These are phyloP conservation scores for Yarrowia osloensis DNA, from an alignment of 805 yeast species.

Conservation along the genomic window DNA sequence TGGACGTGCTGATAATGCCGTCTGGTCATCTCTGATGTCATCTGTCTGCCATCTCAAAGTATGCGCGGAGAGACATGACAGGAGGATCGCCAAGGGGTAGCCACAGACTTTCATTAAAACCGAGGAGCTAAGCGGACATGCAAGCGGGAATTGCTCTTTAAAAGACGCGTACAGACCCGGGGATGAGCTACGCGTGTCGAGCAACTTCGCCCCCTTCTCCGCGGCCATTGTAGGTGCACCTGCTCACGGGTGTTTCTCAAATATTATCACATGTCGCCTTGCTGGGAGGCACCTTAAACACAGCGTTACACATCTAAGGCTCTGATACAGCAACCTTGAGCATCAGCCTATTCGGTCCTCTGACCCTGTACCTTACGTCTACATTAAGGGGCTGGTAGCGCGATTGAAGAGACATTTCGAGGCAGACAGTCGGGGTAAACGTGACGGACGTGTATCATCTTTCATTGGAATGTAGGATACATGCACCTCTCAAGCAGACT, in stretches of 20 bases:
- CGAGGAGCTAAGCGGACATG: background rate
- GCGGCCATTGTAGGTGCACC: background rate
- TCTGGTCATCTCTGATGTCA: background rate
- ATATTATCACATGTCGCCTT: slow-evolving; percentile 7
- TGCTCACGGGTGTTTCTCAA: background rate
- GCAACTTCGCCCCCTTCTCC: background rate
- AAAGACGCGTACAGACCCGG: background rate
- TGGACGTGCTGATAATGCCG: too few species aligned
- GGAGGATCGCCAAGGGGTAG: background rate
- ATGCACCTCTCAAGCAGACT: too few species aligned
- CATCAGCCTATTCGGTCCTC: background rate
- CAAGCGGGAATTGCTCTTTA: background rate
- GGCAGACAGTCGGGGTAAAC: too few species aligned
- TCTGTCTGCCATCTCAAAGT: background rate
- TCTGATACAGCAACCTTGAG: background rate
- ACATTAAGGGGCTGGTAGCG: too few species aligned
- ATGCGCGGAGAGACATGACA: too few species aligned
- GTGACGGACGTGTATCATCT: background rate
- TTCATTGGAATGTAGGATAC: too few species aligned
- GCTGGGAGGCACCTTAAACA: background rate
- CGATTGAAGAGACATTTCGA: too few species aligned
- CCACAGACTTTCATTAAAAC: background rate
- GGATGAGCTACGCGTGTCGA: background rate
- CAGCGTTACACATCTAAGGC: background rate
- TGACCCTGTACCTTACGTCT: background rate